These are phyloP conservation scores for Chrysoporthe deuterocubensis DNA, from an alignment of 2,329 filamentous ascomycete genomes.

Conservation along the genomic window DNA sequence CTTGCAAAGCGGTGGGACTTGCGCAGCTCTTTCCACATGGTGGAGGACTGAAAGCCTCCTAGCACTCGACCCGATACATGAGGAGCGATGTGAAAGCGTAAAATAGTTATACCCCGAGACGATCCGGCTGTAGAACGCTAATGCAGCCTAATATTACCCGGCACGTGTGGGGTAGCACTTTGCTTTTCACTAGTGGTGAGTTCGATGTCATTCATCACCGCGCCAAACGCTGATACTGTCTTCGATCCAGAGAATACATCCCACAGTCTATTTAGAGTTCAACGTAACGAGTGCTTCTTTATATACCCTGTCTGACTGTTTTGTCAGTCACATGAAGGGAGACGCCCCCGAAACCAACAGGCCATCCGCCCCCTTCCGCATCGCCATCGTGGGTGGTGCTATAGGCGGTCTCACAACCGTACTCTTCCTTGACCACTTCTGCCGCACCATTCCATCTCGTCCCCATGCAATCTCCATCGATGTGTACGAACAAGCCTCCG, in stretches of 20 bases:
- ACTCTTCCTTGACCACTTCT: constrained; percentile 25
- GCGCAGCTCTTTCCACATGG: too few species aligned
- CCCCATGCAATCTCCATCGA: constrained; percentile 13
- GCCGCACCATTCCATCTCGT: neutral
- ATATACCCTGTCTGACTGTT: neutral
- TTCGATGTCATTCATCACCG: neutral
- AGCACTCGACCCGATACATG: too few species aligned
- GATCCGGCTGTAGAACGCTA: neutral
- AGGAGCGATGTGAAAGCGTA: too few species aligned
- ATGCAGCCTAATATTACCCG: neutral
- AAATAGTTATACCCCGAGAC: too few species aligned
- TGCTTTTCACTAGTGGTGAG: neutral
- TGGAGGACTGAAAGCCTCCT: too few species aligned
- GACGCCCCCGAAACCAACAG: neutral
- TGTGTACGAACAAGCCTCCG: constrained; percentile 25
- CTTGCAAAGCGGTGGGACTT: too few species aligned
- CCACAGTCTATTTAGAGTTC: too few species aligned
- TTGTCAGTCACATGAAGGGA: neutral
- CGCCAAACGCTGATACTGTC: neutral
- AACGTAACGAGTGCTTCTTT: neutral
- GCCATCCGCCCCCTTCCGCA: constrained; percentile 14
- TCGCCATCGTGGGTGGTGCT: constrained; percentile 25
- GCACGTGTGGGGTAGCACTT: neutral
- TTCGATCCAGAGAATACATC: neutral
- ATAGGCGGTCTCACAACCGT: constrained; percentile 25